Evolutionary conservation across 352 stramenopile species (phyloP), one percentile per base, ranked within the genome.

Genomic region (Aphanomyces stellatus): DNA sequence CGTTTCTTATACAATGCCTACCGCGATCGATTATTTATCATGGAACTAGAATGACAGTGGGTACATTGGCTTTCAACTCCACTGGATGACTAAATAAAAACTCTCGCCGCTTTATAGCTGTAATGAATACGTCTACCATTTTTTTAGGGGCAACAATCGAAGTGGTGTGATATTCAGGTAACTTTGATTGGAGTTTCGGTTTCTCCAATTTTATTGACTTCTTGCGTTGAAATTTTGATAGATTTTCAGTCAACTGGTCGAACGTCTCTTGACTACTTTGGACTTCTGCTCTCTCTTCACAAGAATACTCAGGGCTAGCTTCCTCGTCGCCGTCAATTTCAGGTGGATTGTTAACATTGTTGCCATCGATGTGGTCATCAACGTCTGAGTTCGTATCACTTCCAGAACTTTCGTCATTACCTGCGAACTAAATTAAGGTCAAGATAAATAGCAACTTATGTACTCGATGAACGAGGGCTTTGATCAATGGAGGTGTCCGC

Each of bases 71-170:
- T 11, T 60, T 67, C 17, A 67, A 27, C 24, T 67, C 37, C 19
- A 67, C 60, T 19, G 60, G 60, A 7, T 59, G 42, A 33, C 46
- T 67, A 42, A 67, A 67, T 5, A 67, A 27, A 33, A 56, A 67
- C 24, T 49, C 33, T 15, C 60, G 41, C 24, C 60, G 49, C 33
- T 57, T 57, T 7, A 57, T n/a, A 8, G 25, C 6, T 37, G 22
- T 4, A 4, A 35, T 57, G 7, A 19, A 33, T 15, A 13, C 30
- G 7, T 53, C 10, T 46, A n/a, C n/a, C 13, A 46, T 19, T 46
- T n/a, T 46, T 46, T 46, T 46, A 2, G 37, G 13, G 13, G 37
- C 11, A n/a, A 19, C 37, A 46, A 19, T 46, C 37, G 37, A 46
- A n/a, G n/a, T n/a, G n/a, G n/a, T n/a, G n/a, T n/a, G n/a, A n/a